A percentile compares a stretch with the other conserved stretches of the same genome.
Evolutionary conservation across 345 rosid species (phyloP).

Genomic region (Hibiscus trionum): DNA sequence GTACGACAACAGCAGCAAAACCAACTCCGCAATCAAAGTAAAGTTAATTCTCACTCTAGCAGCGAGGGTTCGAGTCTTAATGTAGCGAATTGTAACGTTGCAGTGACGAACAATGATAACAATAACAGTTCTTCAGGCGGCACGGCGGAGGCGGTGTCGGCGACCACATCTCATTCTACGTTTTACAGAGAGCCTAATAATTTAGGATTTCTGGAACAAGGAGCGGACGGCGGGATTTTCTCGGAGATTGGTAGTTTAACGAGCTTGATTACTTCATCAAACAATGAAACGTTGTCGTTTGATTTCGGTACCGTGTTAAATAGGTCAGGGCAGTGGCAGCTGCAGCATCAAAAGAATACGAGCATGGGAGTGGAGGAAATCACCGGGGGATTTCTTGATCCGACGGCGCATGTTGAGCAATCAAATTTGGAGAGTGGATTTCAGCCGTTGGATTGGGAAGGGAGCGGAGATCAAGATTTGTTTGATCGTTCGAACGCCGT

Average conservation of each 20-base stretch:
- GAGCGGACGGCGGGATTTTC: slow-evolving; percentile 57
- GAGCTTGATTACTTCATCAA: slow-evolving; percentile 36
- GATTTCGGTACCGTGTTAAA: slow-evolving; percentile 35
- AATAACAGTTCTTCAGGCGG: background rate
- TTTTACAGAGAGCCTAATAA: slow-evolving; percentile 9
- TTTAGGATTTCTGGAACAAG: slow-evolving; percentile 41
- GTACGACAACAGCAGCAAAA: slow-evolving; percentile 4
- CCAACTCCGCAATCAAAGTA: slow-evolving; percentile 11
- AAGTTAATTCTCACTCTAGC: slow-evolving; percentile 49
- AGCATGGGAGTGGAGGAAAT: slow-evolving; percentile 20
- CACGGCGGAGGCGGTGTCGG: slow-evolving; percentile 36
- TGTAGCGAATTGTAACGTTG: slow-evolving; percentile 33
- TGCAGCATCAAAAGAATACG: slow-evolving; percentile 18
- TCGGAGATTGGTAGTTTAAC: slow-evolving; percentile 60
- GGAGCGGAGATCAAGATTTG: slow-evolving; percentile 48
- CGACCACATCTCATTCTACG: slow-evolving; percentile 34
- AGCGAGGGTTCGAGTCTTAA: slow-evolving; percentile 78
- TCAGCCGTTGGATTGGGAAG: slow-evolving; percentile 80
- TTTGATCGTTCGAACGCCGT: slow-evolving; percentile 56
- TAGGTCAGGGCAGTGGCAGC: slow-evolving; percentile 27
- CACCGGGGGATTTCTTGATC: slow-evolving; percentile 38
- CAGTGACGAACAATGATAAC: slow-evolving; percentile 11
- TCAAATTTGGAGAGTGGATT: slow-evolving; percentile 31
- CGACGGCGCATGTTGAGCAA: slow-evolving; percentile 35
- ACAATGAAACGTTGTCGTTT: slow-evolving; percentile 41